Conservation (phyloP, 352 stramenopile species). For the Phytophthora megakarya region DNA sequence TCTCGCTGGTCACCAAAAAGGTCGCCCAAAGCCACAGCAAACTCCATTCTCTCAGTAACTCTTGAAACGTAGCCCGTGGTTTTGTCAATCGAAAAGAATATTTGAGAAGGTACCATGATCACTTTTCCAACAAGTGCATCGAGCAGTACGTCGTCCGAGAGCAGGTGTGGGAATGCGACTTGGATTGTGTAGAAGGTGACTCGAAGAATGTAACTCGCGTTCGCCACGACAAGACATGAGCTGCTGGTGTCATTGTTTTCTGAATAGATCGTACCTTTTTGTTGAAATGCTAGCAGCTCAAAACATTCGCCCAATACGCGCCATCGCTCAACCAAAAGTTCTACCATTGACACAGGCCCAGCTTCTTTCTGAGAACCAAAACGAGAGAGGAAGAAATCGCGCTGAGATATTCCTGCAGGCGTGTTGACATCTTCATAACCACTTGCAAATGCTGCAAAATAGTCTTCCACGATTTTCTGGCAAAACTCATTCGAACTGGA, state of each 20-base stretch:
- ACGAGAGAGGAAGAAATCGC: constrained; percentile 1
- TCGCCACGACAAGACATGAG: background rate
- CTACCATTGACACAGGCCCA: background rate
- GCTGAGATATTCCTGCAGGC: background rate
- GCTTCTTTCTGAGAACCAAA: background rate
- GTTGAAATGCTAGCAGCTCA: constrained; percentile 5
- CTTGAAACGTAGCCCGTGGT: constrained; percentile 3
- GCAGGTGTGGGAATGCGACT: constrained; percentile 3
- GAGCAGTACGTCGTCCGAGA: background rate
- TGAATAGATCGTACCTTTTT: background rate
- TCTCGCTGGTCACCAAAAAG: background rate
- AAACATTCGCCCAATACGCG: background rate
- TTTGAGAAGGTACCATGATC: constrained; percentile 7
- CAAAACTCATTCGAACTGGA: constrained; percentile 11
- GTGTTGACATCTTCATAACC: constrained; percentile 8
- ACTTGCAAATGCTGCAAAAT: constrained; percentile 17
- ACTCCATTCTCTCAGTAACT: constrained; percentile 8
- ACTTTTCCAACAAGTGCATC: constrained; percentile 11
- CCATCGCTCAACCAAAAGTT: constrained; percentile 1
- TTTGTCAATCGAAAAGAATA: constrained; percentile 11
- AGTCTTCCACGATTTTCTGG: constrained; percentile 15
- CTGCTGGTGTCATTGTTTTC: background rate
- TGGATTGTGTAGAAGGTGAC: constrained; percentile 4
- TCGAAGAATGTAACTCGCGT: constrained; percentile 1
- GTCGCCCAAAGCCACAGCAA: background rate